Conservation (phyloP, 768 basidiomycete species). For the Russula abietina region DNA sequence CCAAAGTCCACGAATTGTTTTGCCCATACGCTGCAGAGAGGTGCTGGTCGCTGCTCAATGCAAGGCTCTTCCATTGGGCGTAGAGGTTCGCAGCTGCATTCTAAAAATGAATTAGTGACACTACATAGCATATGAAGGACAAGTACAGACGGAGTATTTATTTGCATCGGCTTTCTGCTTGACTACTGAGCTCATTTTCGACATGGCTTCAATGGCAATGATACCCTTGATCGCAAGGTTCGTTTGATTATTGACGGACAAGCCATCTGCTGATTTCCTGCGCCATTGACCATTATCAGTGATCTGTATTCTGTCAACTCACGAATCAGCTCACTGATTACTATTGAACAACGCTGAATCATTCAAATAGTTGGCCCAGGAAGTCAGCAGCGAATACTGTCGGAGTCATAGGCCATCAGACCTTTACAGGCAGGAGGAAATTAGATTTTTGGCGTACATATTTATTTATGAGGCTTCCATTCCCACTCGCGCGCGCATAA, state of each 20-base stretch:
- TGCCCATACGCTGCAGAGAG: constrained; percentile 6
- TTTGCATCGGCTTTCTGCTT: constrained; percentile 22
- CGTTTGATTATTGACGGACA: constrained; percentile 46
- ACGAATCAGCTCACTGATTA: constrained; percentile 47
- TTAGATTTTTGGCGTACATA: constrained; percentile 16
- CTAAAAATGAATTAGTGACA: constrained; percentile 3
- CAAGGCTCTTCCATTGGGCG: constrained; percentile 14
- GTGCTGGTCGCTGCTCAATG: constrained; percentile 7
- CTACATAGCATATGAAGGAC: neutral
- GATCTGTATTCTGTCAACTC: constrained; percentile 37
- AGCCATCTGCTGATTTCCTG: constrained; percentile 18
- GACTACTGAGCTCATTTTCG: constrained; percentile 40
- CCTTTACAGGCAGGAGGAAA: neutral
- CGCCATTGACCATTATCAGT: constrained; percentile 7
- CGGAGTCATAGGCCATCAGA: neutral
- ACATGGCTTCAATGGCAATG: constrained; percentile 59
- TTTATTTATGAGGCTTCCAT: constrained; percentile 26
- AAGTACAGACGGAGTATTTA: constrained; percentile 28
- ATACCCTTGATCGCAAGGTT: constrained; percentile 70
- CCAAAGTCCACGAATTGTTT: constrained; percentile 46
- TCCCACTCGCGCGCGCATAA: constrained; percentile 28
- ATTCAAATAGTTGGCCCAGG: constrained; percentile 32
- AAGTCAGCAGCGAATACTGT: constrained; percentile 29
- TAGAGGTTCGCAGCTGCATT: constrained; percentile 2
- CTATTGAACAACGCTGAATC: constrained; percentile 44